Evolutionary conservation across 495 filamentous ascomycete species (phyloP).

Genomic region (Tuber melanosporum): DNA sequence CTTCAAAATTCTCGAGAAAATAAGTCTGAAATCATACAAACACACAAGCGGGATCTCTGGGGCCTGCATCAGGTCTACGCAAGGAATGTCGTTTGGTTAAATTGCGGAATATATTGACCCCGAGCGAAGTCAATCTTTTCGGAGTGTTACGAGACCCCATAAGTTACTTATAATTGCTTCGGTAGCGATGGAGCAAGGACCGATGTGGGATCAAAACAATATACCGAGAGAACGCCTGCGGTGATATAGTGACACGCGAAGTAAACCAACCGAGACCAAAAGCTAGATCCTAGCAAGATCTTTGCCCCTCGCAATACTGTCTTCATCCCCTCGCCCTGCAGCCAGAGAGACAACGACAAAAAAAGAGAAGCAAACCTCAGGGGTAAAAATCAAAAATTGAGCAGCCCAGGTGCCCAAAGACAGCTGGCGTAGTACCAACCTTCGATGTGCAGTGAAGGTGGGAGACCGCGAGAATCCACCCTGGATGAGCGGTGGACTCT

Average conservation of each 20-base stretch:
- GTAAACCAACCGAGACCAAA: not conserved
- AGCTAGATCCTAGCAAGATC: not conserved
- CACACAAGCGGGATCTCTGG: too few species aligned
- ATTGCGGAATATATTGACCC: not conserved
- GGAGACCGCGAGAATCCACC: not conserved
- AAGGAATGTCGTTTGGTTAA: not conserved
- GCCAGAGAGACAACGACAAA: not conserved
- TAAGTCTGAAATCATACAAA: too few species aligned
- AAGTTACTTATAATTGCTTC: not conserved
- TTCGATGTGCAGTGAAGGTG: not conserved
- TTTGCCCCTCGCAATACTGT: not conserved
- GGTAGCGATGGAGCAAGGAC: not conserved
- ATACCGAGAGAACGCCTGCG: not conserved
- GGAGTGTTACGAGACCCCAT: not conserved
- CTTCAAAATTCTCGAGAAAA: too few species aligned
- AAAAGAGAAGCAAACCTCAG: not conserved
- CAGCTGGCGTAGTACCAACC: not conserved
- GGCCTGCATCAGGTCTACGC: not conserved
- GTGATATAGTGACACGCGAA: not conserved
- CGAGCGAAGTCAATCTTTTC: not conserved
- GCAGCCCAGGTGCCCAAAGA: not conserved
- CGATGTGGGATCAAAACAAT: not conserved
- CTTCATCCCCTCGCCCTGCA: not conserved
- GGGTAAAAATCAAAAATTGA: not conserved
- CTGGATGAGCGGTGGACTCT: not conserved